Conservation (phyloP, 139 green algal species). For the Micractinium conductrix region DNA sequence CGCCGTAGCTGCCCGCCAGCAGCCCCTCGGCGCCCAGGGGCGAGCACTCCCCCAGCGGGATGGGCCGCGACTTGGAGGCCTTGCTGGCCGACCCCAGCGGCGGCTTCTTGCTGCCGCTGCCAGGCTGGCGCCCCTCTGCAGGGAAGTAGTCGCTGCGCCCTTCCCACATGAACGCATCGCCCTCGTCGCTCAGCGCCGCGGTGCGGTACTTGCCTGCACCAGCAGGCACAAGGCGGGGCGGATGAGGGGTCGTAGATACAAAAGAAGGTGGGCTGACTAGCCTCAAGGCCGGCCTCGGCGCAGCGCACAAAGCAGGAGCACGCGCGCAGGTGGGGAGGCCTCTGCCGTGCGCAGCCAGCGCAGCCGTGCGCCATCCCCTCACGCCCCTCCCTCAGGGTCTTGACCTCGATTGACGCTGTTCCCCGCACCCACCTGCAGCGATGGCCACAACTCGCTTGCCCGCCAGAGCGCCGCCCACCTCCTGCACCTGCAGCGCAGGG, state of each 20-base stretch:
- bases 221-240: neutral
- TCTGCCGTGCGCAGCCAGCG: no score
- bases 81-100: neutral
- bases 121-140: slow-evolving; percentile 38
- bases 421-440: slow-evolving; percentile 70
- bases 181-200: slow-evolving; percentile 76
- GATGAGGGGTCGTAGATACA: neutral
- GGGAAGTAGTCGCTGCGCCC: slow-evolving; percentile 55
- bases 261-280: no score
- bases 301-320: no score
- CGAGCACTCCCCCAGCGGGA: neutral
- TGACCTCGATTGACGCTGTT: no score
- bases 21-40: neutral
- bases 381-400: no score
- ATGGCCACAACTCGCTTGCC: slow-evolving; percentile 66
- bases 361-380: no score
- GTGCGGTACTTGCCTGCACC: slow-evolving; percentile 88
- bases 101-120: slow-evolving; percentile 51
- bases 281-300: no score
- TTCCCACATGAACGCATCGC: slow-evolving; percentile 90
- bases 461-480: slow-evolving; percentile 74
- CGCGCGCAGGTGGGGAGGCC: no score
- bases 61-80: slow-evolving; percentile 5
- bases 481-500: slow-evolving; percentile 56
- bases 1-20: slow-evolving; percentile 18